Base-by-base conservation (phyloP, 2,329 filamentous ascomycete genomes). In the Aspergillus sp. region DNA sequence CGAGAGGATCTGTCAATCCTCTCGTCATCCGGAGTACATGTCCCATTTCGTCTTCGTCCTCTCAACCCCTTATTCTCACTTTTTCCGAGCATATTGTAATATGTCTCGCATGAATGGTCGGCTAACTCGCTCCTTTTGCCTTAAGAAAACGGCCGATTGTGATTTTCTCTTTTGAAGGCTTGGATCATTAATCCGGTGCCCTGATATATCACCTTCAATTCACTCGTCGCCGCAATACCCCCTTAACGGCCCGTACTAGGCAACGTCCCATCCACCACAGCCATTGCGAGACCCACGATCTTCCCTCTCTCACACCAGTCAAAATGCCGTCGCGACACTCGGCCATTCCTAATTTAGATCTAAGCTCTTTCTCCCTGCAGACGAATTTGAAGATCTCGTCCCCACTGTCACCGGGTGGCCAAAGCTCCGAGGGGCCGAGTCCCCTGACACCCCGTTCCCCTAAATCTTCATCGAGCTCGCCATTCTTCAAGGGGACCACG, bases 271-370 rank as follows among this genome's bases (percentile, higher is more conserved):
- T 38, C 48, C 37, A 19, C 37, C 33, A 35, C 42, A 25, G 37
- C 44, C 43, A 27, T 38, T 38, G 23, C 44, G 46, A 37, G 25
- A 48, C 41, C 49, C 50, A 49, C 53, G 47, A 52, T 50, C 33
- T 30, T 30, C 25, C 25, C 25, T 10, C 25, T 30, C 25, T 2
- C 48, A 10, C 37, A 19, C 37, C 41, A 52, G 47, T 46, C 47
- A 52, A 68, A 47, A 69, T 69, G 66, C 62, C 67, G 42, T 63
- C 62, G 23, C 61, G 65, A 62, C 59, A 65, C 32, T 68, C 65
- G 32, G 59, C 51, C 47, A 54, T 68, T 53, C 64, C 65, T 30
- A 69, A 65, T 54, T 57, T 70, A 53, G 66, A 70, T 53, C 59
- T 70, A 46, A 66, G 60, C 48, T 58, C 62, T 27, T 58, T 61